Evolutionary conservation across 2,329 filamentous ascomycete genomes (phyloP).

Genomic region (Microcera coccophila): DNA sequence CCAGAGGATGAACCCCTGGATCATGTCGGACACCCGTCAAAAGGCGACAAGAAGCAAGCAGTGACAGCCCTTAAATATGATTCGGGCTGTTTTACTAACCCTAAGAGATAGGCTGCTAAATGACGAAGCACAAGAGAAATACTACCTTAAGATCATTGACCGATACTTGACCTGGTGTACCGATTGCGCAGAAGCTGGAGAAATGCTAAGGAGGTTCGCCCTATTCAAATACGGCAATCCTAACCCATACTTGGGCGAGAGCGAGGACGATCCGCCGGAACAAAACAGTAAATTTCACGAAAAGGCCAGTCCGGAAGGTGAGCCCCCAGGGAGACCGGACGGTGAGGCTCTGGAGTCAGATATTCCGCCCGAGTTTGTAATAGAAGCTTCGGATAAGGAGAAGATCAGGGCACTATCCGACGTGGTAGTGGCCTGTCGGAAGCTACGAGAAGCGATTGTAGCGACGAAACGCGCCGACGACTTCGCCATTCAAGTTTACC

Average conservation of each 20-base stretch:
- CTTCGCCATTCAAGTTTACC: constrained; percentile 85
- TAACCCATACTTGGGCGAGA: neutral
- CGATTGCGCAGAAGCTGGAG: constrained; percentile 63
- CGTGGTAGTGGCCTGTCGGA: constrained; percentile 80
- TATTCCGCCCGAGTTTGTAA: too few species aligned
- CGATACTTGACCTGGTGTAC: constrained; percentile 89
- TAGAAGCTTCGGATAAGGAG: constrained; percentile 4
- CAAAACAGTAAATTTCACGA: too few species aligned
- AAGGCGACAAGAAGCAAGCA: constrained; percentile 76
- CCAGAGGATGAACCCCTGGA: constrained; percentile 71
- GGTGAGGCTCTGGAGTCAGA: too few species aligned
- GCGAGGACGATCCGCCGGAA: too few species aligned
- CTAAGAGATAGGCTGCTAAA: constrained; percentile 58
- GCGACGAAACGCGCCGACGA: constrained; percentile 70
- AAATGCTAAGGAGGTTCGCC: constrained; percentile 71
- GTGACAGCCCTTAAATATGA: neutral
- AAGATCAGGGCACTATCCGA: constrained; percentile 64
- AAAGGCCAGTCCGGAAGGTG: too few species aligned
- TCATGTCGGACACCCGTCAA: constrained; percentile 79
- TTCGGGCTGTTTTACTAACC: constrained; percentile 6
- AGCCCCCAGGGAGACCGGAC: too few species aligned
- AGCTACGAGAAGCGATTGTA: constrained; percentile 85
- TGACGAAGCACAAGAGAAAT: constrained; percentile 73
- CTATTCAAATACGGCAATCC: constrained; percentile 44
- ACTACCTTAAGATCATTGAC: constrained; percentile 82